phyloP scores from a whole-genome alignment of 257 asterid genomes.

The Solanum phureja region DNA sequence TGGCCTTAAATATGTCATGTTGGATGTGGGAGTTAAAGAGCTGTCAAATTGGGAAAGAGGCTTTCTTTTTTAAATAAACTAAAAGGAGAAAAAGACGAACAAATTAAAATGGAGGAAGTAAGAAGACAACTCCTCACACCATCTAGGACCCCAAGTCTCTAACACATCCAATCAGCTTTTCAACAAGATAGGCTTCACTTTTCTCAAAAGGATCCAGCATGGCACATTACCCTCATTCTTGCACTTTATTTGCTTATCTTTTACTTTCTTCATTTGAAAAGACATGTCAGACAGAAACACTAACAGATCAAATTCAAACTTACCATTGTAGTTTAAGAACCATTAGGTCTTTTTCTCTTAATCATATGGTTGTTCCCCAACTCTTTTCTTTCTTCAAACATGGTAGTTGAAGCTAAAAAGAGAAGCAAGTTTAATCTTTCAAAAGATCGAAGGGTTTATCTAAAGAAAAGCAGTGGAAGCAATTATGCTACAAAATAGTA shows the following conservation, averaged over 20 bases:
- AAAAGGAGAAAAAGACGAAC: background rate
- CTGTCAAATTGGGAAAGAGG: background rate
- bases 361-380: background rate
- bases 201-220: background rate
- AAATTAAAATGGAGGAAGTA: background rate
- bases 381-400: background rate
- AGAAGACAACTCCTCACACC: background rate
- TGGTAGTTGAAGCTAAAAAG: background rate
- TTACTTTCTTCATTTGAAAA: background rate
- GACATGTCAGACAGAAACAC: background rate
- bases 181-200: background rate
- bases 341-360: background rate
- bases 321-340: background rate
- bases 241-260: background rate
- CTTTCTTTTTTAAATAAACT: background rate
- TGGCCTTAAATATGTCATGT: background rate
- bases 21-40: background rate
- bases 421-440: background rate
- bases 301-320: background rate
- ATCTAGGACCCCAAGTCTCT: background rate
- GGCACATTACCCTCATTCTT: background rate
- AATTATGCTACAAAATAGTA: background rate
- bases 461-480: background rate
- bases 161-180: background rate
- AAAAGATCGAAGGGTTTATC: background rate